Percentiles rank a stretch among this genome's conserved stretches.
These are phyloP conservation scores for Colletotrichum limetticola DNA, from an alignment of 2,329 filamentous ascomycete genomes.

Conservation along the genomic window DNA sequence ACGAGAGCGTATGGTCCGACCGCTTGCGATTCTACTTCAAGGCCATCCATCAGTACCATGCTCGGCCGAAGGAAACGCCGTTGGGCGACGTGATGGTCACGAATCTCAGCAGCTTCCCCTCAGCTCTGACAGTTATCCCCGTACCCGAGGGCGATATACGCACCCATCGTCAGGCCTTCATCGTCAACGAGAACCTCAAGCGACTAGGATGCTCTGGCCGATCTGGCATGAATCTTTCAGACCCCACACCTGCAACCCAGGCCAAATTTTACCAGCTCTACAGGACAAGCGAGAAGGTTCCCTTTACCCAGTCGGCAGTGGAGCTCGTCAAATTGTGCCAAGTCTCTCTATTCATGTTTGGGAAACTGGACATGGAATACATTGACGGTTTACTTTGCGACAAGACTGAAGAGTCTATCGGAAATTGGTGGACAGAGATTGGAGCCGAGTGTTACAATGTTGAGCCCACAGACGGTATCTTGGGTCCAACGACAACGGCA, in stretches of 20 bases:
- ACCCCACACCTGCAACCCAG: slow-evolving; percentile 83
- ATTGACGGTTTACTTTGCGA: slow-evolving; percentile 94
- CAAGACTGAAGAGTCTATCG: slow-evolving; percentile 87
- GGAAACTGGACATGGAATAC: slow-evolving; percentile 86
- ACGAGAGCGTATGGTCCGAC: slow-evolving; percentile 83
- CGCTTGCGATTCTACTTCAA: slow-evolving; percentile 86
- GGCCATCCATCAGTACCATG: slow-evolving; percentile 86
- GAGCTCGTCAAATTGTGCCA: slow-evolving; percentile 95
- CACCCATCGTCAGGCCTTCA: slow-evolving; percentile 83
- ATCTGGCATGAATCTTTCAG: slow-evolving; percentile 82
- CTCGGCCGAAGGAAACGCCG: slow-evolving; percentile 82
- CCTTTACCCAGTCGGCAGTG: slow-evolving; percentile 80
- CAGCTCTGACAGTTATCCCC: slow-evolving; percentile 89
- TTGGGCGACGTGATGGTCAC: slow-evolving; percentile 93
- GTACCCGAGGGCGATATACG: slow-evolving; percentile 88
- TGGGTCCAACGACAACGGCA: slow-evolving; percentile 91
- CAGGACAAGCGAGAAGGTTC: slow-evolving; percentile 84
- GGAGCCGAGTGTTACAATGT: slow-evolving; percentile 92
- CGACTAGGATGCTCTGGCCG: slow-evolving; percentile 91
- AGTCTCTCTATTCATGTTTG: slow-evolving; percentile 87
- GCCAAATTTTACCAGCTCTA: slow-evolving; percentile 95
- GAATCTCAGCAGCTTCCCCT: slow-evolving; percentile 91
- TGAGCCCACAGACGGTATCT: slow-evolving; percentile 90
- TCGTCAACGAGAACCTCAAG: slow-evolving; percentile 95
- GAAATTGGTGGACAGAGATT: slow-evolving; percentile 96